Evolutionary conservation across 2,329 filamentous ascomycete species (phyloP), one percentile per base, ranked within the genome.

Genomic region (Colletotrichum sp.): DNA sequence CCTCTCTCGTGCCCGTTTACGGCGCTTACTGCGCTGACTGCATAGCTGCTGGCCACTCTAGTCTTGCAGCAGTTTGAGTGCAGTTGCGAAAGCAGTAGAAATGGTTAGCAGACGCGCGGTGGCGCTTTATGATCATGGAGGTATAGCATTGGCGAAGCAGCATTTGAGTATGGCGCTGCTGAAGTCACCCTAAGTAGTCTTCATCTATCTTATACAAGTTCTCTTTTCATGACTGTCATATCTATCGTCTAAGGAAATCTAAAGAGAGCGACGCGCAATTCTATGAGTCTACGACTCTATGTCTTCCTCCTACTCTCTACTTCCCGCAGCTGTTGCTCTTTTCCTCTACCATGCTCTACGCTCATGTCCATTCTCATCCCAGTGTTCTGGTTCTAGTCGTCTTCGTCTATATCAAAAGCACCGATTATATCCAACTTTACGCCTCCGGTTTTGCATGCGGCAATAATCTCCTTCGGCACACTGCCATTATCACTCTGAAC

Each of bases 391-490:
- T 21, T 15, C 32, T 24, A 57, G 18, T 66, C 28, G n/a, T 62
- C 68, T n/a, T 34, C 26, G n/a, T 78, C 72, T 21, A 68, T 66
- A 39, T 81, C 80, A 52, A 81, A 78, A 21, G 72, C 72, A 3
- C 83, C 83, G 65, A 84, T 84, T 1, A 85, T 81, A 62, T 85
- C 82, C 36, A 86, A 72, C 60, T 80, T 69, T 16, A 86, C 73
- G 30, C 81, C 82, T 16, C 82, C 80, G 30, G 75, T 71, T 79
- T 82, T 84, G 76, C 84, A 86, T 0, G 85, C 85, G 49, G 84
- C 81, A 13, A 82, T 59, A 3, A 87, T 76, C 28, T 83, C 82
- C 57, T 79, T 78, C 3, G 86, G 83, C n/a, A 87, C 78, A 5
- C 13, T 21, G 16, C 79, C 81, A 8, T 78, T 71, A 18, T 86